Conservation (phyloP, 2,329 filamentous ascomycete genomes). For the Stemphylium beticola region DNA sequence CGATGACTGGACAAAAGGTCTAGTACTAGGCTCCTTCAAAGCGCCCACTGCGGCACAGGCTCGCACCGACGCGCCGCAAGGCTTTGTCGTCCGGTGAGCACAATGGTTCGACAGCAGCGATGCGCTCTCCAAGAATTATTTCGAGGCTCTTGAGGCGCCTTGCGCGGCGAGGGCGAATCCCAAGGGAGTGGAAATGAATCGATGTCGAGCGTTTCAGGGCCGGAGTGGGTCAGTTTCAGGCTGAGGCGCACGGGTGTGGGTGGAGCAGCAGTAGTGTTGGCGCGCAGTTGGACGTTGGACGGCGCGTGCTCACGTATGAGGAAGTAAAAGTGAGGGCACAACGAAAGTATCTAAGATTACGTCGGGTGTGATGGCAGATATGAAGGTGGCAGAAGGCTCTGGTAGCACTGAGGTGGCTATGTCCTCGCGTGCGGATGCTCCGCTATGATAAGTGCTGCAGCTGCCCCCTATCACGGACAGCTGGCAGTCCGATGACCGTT, state of each 20-base stretch:
- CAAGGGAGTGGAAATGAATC: slow-evolving; percentile 34
- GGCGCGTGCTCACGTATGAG: too few species aligned
- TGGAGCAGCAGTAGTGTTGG: too few species aligned
- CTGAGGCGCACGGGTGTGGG: slow-evolving; percentile 8
- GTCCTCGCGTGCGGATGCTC: not conserved
- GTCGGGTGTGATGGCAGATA: not conserved
- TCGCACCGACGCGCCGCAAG: slow-evolving; percentile 6
- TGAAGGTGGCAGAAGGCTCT: not conserved
- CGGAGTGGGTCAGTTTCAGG: slow-evolving; percentile 40
- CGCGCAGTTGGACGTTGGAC: too few species aligned
- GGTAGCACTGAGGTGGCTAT: slow-evolving; percentile 6
- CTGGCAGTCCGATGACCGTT: not conserved
- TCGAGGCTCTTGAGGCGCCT: slow-evolving; percentile 15
- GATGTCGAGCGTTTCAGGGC: slow-evolving; percentile 42
- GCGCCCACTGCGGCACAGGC: slow-evolving; percentile 3
- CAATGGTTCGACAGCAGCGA: slow-evolving; percentile 35
- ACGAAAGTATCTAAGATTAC: slow-evolving; percentile 1
- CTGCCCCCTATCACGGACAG: slow-evolving; percentile 7
- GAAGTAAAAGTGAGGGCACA: not conserved
- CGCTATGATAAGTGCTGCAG: not conserved
- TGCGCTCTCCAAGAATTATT: slow-evolving; percentile 14
- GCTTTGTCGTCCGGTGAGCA: slow-evolving; percentile 2
- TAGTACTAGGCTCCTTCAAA: slow-evolving; percentile 3
- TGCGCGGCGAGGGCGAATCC: slow-evolving; percentile 30
- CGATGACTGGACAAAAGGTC: not conserved